These are phyloP conservation scores for Heritiera fomes DNA, from an alignment of 345 rosid genomes.

Conservation along the genomic window DNA sequence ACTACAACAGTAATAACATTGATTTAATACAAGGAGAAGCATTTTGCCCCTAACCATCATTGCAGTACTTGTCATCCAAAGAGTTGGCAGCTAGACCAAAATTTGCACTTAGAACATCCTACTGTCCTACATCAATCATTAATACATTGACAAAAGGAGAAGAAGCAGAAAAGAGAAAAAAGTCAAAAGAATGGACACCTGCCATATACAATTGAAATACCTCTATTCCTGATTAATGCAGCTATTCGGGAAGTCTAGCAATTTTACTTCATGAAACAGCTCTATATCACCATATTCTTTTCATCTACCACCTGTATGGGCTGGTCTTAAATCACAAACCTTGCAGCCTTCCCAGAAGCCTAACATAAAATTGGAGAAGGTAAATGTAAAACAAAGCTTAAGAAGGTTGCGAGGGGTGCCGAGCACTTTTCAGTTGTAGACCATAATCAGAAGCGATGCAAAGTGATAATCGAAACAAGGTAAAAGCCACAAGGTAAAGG, in stretches of 20 bases:
- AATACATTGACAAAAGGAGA: background rate
- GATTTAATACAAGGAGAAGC: background rate
- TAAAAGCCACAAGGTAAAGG: too few species aligned
- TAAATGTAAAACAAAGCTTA: background rate
- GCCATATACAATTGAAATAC: background rate
- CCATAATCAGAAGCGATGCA: background rate
- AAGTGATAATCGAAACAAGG: background rate
- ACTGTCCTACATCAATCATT: background rate
- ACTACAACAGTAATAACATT: background rate
- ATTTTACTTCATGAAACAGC: background rate
- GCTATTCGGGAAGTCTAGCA: background rate
- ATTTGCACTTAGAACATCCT: background rate
- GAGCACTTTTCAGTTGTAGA: background rate
- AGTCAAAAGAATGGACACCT: background rate
- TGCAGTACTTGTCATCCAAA: background rate
- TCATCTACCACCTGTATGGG: background rate
- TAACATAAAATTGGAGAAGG: slow-evolving; percentile 21
- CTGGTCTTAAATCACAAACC: slow-evolving; percentile 27
- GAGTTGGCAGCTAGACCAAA: background rate
- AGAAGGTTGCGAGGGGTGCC: background rate
- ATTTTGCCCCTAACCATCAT: background rate
- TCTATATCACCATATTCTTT: background rate
- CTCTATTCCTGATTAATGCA: background rate
- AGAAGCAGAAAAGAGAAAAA: background rate
- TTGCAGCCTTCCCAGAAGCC: slow-evolving; percentile 43